Conservation (phyloP, 805 yeast genomes). For the Starmerella lactis-condensi region DNA sequence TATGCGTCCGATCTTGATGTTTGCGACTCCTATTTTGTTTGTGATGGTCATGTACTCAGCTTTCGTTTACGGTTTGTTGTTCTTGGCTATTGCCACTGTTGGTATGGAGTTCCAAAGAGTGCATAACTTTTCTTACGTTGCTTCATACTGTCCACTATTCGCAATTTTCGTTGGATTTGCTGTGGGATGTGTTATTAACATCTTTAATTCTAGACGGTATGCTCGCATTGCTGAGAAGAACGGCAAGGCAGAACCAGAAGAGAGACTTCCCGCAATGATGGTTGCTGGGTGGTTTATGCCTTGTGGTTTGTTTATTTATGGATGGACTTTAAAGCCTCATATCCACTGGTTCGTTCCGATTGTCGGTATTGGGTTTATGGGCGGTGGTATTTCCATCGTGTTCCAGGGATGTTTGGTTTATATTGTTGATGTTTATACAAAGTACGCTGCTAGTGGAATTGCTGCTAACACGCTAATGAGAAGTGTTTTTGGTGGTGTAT, state of each 20-base stretch:
- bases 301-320: constrained; percentile 39
- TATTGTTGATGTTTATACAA: constrained; percentile 41
- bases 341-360: constrained; percentile 39
- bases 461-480: constrained; percentile 41
- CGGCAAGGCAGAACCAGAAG: constrained; percentile 38
- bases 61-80: constrained; percentile 30
- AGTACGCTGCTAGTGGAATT: constrained; percentile 43
- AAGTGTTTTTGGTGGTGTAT: constrained; percentile 39
- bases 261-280: constrained; percentile 39
- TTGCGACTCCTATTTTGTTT: constrained; percentile 31
- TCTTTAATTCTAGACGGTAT: constrained; percentile 19
- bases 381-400: constrained; percentile 35
- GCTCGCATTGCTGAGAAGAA: constrained; percentile 17
- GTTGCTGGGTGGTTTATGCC: constrained; percentile 30
- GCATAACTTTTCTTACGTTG: constrained; percentile 22
- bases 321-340: constrained; percentile 36
- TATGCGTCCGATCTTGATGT: constrained; percentile 63
- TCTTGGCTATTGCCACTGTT: constrained; percentile 27
- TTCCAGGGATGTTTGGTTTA: constrained; percentile 48
- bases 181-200: constrained; percentile 21
- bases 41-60: constrained; percentile 27
- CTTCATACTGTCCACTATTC: constrained; percentile 21
- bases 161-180: constrained; percentile 22
- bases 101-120: constrained; percentile 22
- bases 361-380: constrained; percentile 35